phyloP scores from a whole-genome alignment of 2,329 filamentous ascomycete genomes.

The Fusarium hainanense region DNA sequence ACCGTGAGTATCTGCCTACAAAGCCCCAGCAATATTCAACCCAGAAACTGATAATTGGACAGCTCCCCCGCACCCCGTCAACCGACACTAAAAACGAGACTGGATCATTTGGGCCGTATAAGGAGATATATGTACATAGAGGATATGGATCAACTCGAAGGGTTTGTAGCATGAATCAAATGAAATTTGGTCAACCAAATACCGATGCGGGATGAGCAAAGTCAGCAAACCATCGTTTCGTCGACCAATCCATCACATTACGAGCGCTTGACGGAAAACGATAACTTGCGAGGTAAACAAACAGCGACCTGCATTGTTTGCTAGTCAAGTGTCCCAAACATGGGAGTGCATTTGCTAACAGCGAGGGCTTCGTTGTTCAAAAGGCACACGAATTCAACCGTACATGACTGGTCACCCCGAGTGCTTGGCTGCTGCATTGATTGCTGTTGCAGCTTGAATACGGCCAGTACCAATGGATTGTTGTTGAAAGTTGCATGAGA shows the following conservation, averaged over 20 bases:
- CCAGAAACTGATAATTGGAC: constrained; percentile 21
- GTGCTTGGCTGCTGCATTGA: neutral
- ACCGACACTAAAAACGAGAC: constrained; percentile 40
- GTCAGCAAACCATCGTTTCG: neutral
- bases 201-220: neutral
- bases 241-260: neutral
- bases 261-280: neutral
- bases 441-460: neutral
- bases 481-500: neutral
- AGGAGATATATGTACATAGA: constrained; percentile 38
- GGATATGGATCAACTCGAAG: constrained; percentile 19
- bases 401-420: fast-evolving
- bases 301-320: neutral
- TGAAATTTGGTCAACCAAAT: constrained; percentile 20
- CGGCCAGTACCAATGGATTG: neutral
- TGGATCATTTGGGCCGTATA: constrained; percentile 13
- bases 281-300: neutral
- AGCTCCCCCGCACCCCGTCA: constrained; percentile 47
- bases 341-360: neutral
- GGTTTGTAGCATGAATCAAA: constrained; percentile 27
- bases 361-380: no score
- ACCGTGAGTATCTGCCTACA: constrained; percentile 70
- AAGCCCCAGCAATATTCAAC: neutral
- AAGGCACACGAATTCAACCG: no score
- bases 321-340: neutral